phyloP scores from a whole-genome alignment of 169 alveolate genomes.

The Plasmodium inui region DNA sequence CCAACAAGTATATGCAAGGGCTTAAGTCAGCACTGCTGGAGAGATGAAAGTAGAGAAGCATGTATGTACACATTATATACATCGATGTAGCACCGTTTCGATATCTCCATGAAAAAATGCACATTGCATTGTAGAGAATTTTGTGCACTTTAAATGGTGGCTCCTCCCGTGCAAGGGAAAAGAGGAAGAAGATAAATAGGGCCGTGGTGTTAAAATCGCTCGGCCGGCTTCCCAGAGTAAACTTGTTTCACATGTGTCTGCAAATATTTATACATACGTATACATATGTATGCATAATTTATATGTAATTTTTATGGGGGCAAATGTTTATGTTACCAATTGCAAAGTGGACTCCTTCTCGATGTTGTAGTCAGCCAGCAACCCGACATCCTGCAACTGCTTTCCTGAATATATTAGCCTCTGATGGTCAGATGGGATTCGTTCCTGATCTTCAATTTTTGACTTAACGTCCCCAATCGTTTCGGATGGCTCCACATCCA shows the following conservation, averaged over 20 bases:
- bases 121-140: neutral
- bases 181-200: too few relatives aligned
- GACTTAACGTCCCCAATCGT: conserved; percentile 98
- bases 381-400: conserved; percentile 98
- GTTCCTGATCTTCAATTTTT: conserved; percentile 97
- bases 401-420: conserved; percentile 99
- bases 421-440: conserved; percentile 99
- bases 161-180: neutral
- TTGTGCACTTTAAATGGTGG: neutral
- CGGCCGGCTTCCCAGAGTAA: neutral
- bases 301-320: neutral
- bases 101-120: neutral
- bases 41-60: neutral
- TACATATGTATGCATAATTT: neutral
- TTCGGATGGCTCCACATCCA: conserved; percentile 96
- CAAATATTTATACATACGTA: neutral
- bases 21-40: neutral
- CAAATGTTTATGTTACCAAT: conserved; percentile 86
- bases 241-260: neutral
- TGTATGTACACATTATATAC: neutral
- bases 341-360: conserved; percentile 98
- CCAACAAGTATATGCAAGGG: neutral
- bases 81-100: neutral
- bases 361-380: conserved; percentile 98
- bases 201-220: neutral